These are phyloP conservation scores for Coemansia sp. DNA, from an alignment of 192 early-diverging fungal species.

Conservation along the genomic window DNA sequence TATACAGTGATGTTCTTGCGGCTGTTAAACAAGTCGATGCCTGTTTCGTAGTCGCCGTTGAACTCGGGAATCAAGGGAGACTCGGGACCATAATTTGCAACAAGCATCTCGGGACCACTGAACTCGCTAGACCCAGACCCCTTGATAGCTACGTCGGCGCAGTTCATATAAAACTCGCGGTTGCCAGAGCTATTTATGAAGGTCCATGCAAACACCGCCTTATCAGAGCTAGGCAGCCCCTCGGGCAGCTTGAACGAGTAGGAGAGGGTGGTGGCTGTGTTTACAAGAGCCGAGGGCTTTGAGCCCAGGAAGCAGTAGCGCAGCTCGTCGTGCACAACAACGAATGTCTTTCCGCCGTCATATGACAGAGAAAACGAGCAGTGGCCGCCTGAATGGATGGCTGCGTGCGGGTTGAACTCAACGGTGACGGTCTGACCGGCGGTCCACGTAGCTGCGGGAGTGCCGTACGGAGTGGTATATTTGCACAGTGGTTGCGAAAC, in stretches of 20 bases:
- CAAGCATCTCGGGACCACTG: slow-evolving; percentile 51
- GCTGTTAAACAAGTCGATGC: slow-evolving; percentile 46
- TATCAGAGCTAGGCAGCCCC: slow-evolving; percentile 51
- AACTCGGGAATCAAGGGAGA: slow-evolving; percentile 58
- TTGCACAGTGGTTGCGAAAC: slow-evolving; percentile 47
- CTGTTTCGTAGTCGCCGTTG: slow-evolving; percentile 52
- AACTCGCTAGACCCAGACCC: slow-evolving; percentile 16
- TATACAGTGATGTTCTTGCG: slow-evolving; percentile 50
- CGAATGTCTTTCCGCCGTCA: slow-evolving; percentile 64
- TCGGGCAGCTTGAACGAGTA: slow-evolving; percentile 58
- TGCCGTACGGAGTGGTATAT: slow-evolving; percentile 37
- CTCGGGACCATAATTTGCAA: slow-evolving; percentile 58
- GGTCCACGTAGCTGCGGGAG: slow-evolving; percentile 42
- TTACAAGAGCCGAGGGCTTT: slow-evolving; percentile 41
- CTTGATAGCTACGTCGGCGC: slow-evolving; percentile 60
- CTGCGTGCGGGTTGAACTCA: slow-evolving; percentile 49
- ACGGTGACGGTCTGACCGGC: slow-evolving; percentile 55
- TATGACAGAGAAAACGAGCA: slow-evolving; percentile 69
- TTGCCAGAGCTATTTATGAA: slow-evolving; percentile 70
- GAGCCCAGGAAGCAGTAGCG: slow-evolving; percentile 54
- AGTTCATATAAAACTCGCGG: slow-evolving; percentile 69
- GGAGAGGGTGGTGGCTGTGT: slow-evolving; percentile 19
- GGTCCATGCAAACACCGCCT: slow-evolving; percentile 62
- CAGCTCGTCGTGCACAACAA: slow-evolving; percentile 61
- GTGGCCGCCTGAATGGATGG: slow-evolving; percentile 65